phyloP scores from a whole-genome alignment of 768 basidiomycete species.

The Infundibulicybe gibba region DNA sequence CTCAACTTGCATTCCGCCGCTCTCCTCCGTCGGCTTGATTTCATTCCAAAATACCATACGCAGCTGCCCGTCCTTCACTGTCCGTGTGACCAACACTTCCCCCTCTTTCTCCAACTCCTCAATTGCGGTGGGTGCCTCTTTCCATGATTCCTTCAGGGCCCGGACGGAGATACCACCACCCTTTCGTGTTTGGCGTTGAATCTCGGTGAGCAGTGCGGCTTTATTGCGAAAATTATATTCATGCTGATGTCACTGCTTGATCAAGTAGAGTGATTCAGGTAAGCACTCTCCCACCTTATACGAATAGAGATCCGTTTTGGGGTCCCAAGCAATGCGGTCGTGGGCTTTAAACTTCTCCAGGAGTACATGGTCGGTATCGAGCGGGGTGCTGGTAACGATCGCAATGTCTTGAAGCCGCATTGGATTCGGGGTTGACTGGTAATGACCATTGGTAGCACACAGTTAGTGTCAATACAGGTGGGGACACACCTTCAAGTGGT shows the following conservation, averaged over 20 bases:
- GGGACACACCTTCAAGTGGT: constrained; percentile 66
- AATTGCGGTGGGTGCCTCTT: constrained; percentile 77
- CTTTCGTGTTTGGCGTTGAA: constrained; percentile 79
- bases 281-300: constrained; percentile 61
- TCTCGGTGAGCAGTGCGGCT: constrained; percentile 77
- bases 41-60: constrained; percentile 92
- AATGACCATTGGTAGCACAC: constrained; percentile 3
- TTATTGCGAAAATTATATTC: constrained; percentile 86
- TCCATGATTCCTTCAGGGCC: constrained; percentile 87
- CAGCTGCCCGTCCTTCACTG: constrained; percentile 73
- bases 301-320: constrained; percentile 80
- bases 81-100: constrained; percentile 84
- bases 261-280: neutral
- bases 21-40: constrained; percentile 71
- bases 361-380: constrained; percentile 67
- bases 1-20: constrained; percentile 70
- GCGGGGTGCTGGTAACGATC: constrained; percentile 71
- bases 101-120: constrained; percentile 90
- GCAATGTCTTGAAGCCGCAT: constrained; percentile 89
- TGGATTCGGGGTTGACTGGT: constrained; percentile 65
- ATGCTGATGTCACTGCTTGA: constrained; percentile 44
- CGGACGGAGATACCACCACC: constrained; percentile 85
- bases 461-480: constrained; percentile 3
- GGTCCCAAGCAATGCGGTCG: constrained; percentile 75
- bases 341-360: constrained; percentile 82